phyloP scores from a whole-genome alignment of 75 land plant species.

The Cryptomeria japonica region DNA sequence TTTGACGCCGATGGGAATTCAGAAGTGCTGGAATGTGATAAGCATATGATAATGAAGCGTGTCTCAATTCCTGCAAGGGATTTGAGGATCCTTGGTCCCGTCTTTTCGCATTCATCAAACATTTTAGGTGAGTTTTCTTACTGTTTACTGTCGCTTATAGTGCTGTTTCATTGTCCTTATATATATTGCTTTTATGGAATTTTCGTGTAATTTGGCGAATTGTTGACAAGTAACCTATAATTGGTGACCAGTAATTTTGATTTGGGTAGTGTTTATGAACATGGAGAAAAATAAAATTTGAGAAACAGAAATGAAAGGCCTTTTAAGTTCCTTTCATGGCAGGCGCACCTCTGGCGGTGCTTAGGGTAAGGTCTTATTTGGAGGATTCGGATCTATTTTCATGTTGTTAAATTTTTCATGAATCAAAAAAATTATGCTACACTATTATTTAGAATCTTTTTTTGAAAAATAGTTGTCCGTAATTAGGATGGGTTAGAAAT shows the following conservation, averaged over 20 bases:
- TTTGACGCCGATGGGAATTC: conserved; percentile 62
- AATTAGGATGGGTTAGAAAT: no score
- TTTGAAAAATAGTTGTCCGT: no score
- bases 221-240: neutral
- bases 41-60: conserved; percentile 59
- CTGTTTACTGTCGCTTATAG: neutral
- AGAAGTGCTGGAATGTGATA: conserved; percentile 82
- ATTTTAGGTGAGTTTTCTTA: conserved; percentile 65
- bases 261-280: neutral
- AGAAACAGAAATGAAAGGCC: no score
- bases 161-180: neutral
- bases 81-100: conserved; percentile 89
- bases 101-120: conserved; percentile 93
- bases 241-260: neutral
- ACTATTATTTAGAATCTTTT: no score
- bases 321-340: neutral
- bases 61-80: conserved; percentile 86
- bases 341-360: no score
- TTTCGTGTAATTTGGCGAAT: neutral
- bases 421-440: no score
- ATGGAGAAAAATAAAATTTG: neutral
- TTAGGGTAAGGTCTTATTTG: no score
- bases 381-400: no score
- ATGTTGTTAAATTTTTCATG: no score
- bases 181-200: neutral